Evolutionary conservation across 148 eudicot species (phyloP), one percentile per base, ranked within the genome.

Genomic region (Salicornia ramosissima): DNA sequence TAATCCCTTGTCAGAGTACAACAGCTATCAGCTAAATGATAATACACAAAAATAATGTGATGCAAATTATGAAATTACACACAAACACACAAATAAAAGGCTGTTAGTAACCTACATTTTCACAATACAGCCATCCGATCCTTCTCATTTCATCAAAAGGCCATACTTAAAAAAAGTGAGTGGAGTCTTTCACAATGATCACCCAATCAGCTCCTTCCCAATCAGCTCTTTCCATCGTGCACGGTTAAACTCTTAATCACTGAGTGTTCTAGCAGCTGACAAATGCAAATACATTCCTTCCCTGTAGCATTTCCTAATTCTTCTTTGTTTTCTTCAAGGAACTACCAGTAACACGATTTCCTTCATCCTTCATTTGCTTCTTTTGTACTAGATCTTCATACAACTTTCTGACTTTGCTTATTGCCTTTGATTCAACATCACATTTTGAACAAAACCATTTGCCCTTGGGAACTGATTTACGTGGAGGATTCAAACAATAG

Each of bases 371-470:
- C 64, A 43, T 77, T 45, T 67, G 71, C 15, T 64, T 67, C 67
- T 67, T 79, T 69, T 81, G n/a, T n/a, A n/a, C 83, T 55, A 73
- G 46, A 69, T 68, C 81, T 71, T 80, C 84, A 46, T 72, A 83
- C 15, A 73, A 75, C 77, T 31, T 80, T 71, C 81, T 90, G 9
- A 76, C 90, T 75, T 82, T 79, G 58, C 71, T 77, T 75, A 88
- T 79, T 59, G 80, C 87, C 74, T 81, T 75, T 45, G 90, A 69
- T 24, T 79, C 91, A 4, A 68, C 74, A 65, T 84, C 78, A 74
- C 98, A 94, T 82, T 84, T 88, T 61, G 71, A 40, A 74, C 98
- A 90, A 76, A 85, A 94, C 98, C 98, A 94, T 40, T 84, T 80
- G 34, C 96, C 92, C 25, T 67, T 50, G 10, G 98, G 98, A 21